Base-by-base conservation (phyloP, 805 yeast species). In the Yamadazyma laniorum region DNA sequence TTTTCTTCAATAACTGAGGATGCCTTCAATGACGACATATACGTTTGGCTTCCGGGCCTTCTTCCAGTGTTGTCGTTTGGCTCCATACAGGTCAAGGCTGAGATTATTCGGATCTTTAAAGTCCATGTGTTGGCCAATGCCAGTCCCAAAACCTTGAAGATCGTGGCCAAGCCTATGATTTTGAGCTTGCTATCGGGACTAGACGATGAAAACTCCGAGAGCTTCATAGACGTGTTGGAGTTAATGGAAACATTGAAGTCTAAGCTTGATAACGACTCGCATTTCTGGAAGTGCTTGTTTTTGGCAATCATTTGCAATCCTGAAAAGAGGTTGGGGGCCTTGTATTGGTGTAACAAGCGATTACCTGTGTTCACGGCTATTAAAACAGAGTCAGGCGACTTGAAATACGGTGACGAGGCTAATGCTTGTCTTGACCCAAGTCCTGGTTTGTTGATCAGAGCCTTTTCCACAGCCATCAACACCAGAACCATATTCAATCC, bases 201-300 rank as follows among this genome's bases (percentile, higher is more conserved):
- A 35, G 99, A 93, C 51, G 98, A 93, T 51, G 96, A 90, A 48
- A 78, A 90, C 28, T 79, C 90, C 15, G 99, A 93, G 51, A 81
- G 81, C 22, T 91, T 84, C 53, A 70, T 67, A 11, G 74, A 80
- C 2, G 74, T 81, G 1, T 46, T 88, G 37, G 63, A 64, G 0
- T 54, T 91, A 29, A 67, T 91, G 25, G 89, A 81, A 32, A 56
- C 64, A 1, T 69, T 90, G 48, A 77, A 79, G 47, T 50, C 41
- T 5, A 77, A 78, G 33, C 55, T 87, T 29, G 65, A 67, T 27
- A 80, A 87, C 50, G 86, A 86, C 53, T 58, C 79, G 1, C 79
- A 85, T 47, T 93, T 91, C 61, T 91, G 98, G 98, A 93, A 81
- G 49, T 74, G 83, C 37, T 57, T 89, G 43, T 88, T 85, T 49